Evolutionary conservation across 2,329 filamentous ascomycete species (phyloP).

Genomic region (Stagonosporopsis cucurbitacearum): DNA sequence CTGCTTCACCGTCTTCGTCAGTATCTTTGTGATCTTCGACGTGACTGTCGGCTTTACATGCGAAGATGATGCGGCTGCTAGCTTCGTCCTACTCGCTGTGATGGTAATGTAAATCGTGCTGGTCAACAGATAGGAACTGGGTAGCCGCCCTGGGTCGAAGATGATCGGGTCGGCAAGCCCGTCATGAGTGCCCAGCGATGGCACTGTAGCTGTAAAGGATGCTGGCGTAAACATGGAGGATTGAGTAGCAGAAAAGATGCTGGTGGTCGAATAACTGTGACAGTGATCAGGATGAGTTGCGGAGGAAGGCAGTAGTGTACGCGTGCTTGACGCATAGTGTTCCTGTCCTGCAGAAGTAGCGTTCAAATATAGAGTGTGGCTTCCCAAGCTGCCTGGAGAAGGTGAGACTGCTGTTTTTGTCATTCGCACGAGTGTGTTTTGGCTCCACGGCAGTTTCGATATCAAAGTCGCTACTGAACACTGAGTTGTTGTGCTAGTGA

Average conservation of each 20-base stretch:
- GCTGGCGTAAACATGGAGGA: not conserved
- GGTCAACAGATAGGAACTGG: not conserved
- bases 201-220: not conserved
- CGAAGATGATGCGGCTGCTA: not conserved
- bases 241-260: not conserved
- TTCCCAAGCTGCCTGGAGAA: not conserved
- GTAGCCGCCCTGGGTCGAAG: not conserved
- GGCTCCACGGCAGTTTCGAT: not conserved
- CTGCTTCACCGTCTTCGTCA: not conserved
- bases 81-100: not conserved
- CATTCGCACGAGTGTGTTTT: not conserved
- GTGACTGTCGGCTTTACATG: not conserved
- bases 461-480: not conserved
- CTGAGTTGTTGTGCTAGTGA: not conserved
- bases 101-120: constrained; percentile 8
- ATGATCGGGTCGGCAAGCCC: not conserved
- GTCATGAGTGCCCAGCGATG: not conserved
- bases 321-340: not conserved
- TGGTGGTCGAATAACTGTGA: not conserved
- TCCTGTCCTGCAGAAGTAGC: not conserved
- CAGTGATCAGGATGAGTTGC: not conserved
- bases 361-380: not conserved
- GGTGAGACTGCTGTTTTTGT: not conserved
- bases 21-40: not conserved
- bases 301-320: not conserved